Conservation (phyloP, 805 yeast species). For the Maudiozyma turicensis region DNA sequence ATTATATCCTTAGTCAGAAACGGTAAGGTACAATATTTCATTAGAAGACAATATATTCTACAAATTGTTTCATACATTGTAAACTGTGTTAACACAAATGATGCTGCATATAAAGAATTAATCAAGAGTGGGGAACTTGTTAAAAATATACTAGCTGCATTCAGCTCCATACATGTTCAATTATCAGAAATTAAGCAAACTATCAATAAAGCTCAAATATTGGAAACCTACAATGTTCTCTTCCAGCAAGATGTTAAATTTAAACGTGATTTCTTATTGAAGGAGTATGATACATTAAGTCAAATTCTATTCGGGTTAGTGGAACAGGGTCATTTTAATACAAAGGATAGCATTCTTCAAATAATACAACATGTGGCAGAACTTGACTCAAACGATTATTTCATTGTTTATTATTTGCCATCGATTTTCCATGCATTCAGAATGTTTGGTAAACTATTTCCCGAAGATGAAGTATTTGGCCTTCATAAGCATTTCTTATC, state of each 20-base stretch:
- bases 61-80: slow-evolving; percentile 45
- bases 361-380: slow-evolving; percentile 38
- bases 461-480: slow-evolving; percentile 31
- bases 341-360: slow-evolving; percentile 28
- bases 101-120: slow-evolving; percentile 10
- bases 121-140: slow-evolving; percentile 22
- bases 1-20: slow-evolving; percentile 36
- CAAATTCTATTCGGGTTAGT: slow-evolving; percentile 50
- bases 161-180: slow-evolving; percentile 48
- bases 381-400: slow-evolving; percentile 51
- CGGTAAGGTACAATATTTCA: slow-evolving; percentile 59
- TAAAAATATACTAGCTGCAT: slow-evolving; percentile 41
- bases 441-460: slow-evolving; percentile 26
- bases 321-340: slow-evolving; percentile 29
- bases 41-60: slow-evolving; percentile 63
- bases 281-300: slow-evolving; percentile 63
- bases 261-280: slow-evolving; percentile 52
- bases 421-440: slow-evolving; percentile 40
- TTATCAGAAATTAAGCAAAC: slow-evolving; percentile 44
- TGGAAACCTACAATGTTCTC: slow-evolving; percentile 39
- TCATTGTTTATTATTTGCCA: slow-evolving; percentile 58
- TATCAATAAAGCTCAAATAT: slow-evolving; percentile 42
- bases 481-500: slow-evolving; percentile 32
- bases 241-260: slow-evolving; percentile 43
- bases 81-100: slow-evolving; percentile 14